These are phyloP conservation scores for Cicer chorassanicum DNA, from an alignment of 306 rosid genomes.

Conservation along the genomic window DNA sequence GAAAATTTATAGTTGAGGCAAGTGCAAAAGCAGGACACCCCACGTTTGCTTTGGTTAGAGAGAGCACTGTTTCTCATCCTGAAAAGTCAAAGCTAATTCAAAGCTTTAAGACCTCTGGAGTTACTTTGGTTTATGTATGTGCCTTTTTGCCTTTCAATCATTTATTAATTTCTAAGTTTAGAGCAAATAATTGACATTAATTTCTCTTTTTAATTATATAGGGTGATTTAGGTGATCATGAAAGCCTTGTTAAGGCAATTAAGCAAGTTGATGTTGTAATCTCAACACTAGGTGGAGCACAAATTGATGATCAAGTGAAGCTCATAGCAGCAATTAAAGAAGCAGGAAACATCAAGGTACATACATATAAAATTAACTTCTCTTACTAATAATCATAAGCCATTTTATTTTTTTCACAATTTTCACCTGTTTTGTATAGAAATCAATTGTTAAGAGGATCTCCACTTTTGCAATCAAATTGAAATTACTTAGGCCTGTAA, in stretches of 20 bases:
- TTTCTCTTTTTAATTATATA: neutral
- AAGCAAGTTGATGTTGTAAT: constrained; percentile 59
- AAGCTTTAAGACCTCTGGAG: constrained; percentile 46
- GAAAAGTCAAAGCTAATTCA: constrained; percentile 45
- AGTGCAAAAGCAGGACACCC: constrained; percentile 53
- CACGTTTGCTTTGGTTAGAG: constrained; percentile 45
- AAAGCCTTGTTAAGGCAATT: constrained; percentile 49
- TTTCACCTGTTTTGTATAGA: neutral
- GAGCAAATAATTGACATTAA: neutral
- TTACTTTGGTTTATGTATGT: constrained; percentile 48
- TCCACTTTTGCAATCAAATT: no score
- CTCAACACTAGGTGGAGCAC: constrained; percentile 41
- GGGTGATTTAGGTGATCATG: constrained; percentile 51
- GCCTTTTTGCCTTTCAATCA: constrained; percentile 27
- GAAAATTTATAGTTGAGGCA: constrained; percentile 52
- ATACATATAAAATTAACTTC: neutral
- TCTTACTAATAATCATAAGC: neutral
- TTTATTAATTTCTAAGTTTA: neutral
- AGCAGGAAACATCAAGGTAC: constrained; percentile 57
- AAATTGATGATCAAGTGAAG: constrained; percentile 43
- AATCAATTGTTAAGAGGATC: no score
- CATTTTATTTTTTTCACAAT: neutral
- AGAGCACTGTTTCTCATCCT: constrained; percentile 46
- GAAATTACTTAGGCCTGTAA: no score
- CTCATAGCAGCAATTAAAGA: constrained; percentile 59